A percentile compares a stretch with the other conserved stretches of the same genome.
phyloP scores from a whole-genome alignment of 2,329 filamentous ascomycete species.

The Fusarium bactridioides region DNA sequence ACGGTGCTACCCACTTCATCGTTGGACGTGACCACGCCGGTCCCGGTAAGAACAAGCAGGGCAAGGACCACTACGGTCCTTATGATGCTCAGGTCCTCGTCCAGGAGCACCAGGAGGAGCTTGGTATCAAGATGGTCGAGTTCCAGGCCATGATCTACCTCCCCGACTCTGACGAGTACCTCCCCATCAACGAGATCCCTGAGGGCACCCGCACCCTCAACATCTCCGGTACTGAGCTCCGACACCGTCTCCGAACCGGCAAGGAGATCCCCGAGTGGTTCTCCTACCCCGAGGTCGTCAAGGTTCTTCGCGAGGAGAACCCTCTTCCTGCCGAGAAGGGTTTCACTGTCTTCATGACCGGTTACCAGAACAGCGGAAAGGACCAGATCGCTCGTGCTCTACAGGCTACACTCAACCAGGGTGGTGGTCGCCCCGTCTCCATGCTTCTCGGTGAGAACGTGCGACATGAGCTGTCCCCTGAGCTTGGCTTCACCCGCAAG shows the following conservation, averaged over 20 bases:
- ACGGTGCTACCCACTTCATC: constrained; percentile 98
- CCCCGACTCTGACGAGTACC: constrained; percentile 96
- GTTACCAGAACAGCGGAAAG: constrained; percentile 96
- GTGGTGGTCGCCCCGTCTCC: constrained; percentile 92
- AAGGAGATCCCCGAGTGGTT: constrained; percentile 99
- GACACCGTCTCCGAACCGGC: constrained; percentile 87
- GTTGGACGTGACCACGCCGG: constrained; percentile 98
- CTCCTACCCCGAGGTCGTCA: constrained; percentile 98
- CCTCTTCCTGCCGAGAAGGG: constrained; percentile 90
- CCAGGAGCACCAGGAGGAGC: constrained; percentile 94
- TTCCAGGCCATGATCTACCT: constrained; percentile 99
- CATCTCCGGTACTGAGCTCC: constrained; percentile 90
- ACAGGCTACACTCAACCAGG: constrained; percentile 97
- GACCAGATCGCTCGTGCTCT: constrained; percentile 94
- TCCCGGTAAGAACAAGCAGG: constrained; percentile 97
- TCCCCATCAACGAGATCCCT: constrained; percentile 87
- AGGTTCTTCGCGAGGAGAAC: constrained; percentile 94
- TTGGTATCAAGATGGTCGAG: constrained; percentile 97
- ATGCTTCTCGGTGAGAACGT: constrained; percentile 96
- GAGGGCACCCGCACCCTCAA: constrained; percentile 85
- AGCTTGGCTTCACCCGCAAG: constrained; percentile 92
- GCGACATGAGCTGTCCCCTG: constrained; percentile 88
- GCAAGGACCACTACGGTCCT: constrained; percentile 95
- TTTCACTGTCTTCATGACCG: constrained; percentile 98
- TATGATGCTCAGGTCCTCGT: constrained; percentile 97